Evolutionary conservation across 2,329 filamentous ascomycete genomes (phyloP).

Genomic region (Trichoderma guizhouense): DNA sequence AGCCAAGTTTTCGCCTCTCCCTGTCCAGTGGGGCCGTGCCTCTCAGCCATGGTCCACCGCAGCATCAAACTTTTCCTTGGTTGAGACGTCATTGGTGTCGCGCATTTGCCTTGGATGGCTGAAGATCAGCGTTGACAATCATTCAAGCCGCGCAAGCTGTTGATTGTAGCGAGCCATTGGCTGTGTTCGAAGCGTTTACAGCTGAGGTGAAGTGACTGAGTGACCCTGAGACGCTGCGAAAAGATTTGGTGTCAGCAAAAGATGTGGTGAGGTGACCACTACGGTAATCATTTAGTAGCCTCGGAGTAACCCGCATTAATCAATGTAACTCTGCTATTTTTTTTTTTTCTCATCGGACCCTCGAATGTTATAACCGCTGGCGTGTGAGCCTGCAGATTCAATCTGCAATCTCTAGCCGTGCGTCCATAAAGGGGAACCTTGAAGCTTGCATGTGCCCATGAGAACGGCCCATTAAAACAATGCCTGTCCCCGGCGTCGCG

Average conservation of each 20-base stretch:
- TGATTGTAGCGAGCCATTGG: neutral
- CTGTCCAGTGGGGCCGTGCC: neutral
- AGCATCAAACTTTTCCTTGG: neutral
- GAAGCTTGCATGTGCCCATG: neutral
- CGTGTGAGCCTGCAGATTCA: neutral
- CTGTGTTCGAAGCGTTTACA: neutral
- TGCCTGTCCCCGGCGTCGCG: neutral
- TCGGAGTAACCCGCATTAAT: neutral
- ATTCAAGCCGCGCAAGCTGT: neutral
- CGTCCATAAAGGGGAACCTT: neutral
- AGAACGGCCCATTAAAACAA: neutral
- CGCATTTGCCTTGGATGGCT: neutral
- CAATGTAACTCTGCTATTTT: neutral
- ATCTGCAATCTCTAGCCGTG: neutral
- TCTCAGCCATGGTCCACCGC: conserved; percentile 7
- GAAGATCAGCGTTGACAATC: neutral
- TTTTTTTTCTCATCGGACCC: neutral
- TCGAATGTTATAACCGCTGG: neutral
- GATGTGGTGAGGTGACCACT: neutral
- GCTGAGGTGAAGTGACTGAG: neutral
- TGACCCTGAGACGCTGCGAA: neutral
- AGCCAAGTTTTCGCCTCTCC: conserved; percentile 13
- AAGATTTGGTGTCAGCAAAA: neutral
- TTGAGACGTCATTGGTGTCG: conserved; percentile 11
- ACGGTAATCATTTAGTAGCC: neutral